Conservation (phyloP, 345 rosid genomes). For the Psidium guajava region DNA sequence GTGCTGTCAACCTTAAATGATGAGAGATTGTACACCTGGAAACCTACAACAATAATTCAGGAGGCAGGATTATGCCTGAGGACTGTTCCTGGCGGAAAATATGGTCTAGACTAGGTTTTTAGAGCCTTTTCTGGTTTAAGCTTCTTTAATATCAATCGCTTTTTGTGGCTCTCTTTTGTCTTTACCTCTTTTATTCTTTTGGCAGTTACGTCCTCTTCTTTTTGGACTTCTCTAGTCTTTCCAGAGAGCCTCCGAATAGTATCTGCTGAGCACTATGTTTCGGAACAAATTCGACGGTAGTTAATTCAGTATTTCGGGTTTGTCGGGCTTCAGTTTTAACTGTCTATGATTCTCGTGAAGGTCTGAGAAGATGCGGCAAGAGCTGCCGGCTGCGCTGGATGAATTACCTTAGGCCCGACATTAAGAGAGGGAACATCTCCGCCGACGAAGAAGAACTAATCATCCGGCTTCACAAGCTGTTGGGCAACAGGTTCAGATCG, state of each 20-base stretch:
- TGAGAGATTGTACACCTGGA: not conserved
- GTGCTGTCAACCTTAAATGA: not conserved
- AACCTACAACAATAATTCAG: not conserved
- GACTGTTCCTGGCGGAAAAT: too few species aligned
- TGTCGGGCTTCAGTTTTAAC: not conserved
- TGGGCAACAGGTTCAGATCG: slow-evolving; percentile 20
- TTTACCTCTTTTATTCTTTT: not conserved
- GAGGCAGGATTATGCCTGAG: not conserved
- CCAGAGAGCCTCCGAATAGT: not conserved
- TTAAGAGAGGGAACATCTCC: slow-evolving; percentile 1
- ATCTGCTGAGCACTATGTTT: not conserved
- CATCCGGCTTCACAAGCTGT: slow-evolving; percentile 24
- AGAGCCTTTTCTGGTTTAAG: not conserved
- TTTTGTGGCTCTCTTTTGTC: not conserved
- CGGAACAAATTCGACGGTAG: not conserved
- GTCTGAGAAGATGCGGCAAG: slow-evolving; percentile 10
- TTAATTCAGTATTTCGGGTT: not conserved
- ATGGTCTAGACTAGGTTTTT: not conserved
- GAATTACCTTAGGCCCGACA: slow-evolving; percentile 5
- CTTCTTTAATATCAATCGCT: not conserved
- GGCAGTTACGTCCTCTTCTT: not conserved
- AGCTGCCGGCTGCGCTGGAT: slow-evolving; percentile 10
- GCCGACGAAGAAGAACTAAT: slow-evolving; percentile 24
- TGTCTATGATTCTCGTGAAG: not conserved
- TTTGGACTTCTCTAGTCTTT: not conserved